These are phyloP conservation scores for Schwanniomyces polymorphus DNA, from an alignment of 805 yeast genomes.

Conservation along the genomic window DNA sequence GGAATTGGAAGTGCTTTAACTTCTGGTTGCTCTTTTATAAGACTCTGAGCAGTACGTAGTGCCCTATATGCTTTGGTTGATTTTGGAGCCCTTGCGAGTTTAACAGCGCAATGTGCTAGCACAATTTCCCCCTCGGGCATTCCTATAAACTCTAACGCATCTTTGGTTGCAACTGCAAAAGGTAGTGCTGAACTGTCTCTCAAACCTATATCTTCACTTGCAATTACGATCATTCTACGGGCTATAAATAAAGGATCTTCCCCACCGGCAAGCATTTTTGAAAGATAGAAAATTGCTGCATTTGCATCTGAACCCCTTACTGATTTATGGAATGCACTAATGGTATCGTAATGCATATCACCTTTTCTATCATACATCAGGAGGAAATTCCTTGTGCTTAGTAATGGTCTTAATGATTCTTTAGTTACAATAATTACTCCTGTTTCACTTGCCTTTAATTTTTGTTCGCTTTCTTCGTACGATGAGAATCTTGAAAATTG, in stretches of 20 bases:
- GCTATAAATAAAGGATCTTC: slow-evolving; percentile 91
- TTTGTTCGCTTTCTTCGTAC: slow-evolving; percentile 14
- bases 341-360: slow-evolving; percentile 91
- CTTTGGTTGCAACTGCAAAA: slow-evolving; percentile 81
- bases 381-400: slow-evolving; percentile 44
- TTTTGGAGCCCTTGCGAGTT: slow-evolving; percentile 81
- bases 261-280: slow-evolving; percentile 88
- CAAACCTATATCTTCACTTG: slow-evolving; percentile 91
- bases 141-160: slow-evolving; percentile 87
- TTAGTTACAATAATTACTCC: slow-evolving; percentile 42
- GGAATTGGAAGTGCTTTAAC: slow-evolving; percentile 68
- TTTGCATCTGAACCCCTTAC: slow-evolving; percentile 87
- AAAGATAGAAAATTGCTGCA: slow-evolving; percentile 86
- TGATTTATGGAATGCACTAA: slow-evolving; percentile 93
- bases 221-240: slow-evolving; percentile 89
- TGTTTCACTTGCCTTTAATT: slow-evolving; percentile 10
- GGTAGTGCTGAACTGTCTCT: slow-evolving; percentile 83
- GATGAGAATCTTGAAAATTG: slow-evolving; percentile 19
- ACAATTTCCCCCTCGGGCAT: slow-evolving; percentile 92
- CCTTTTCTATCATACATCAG: slow-evolving; percentile 82
- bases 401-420: slow-evolving; percentile 40
- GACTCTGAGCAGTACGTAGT: slow-evolving; percentile 62
- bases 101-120: slow-evolving; percentile 90
- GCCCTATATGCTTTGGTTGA: slow-evolving; percentile 86
- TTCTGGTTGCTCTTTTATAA: slow-evolving; percentile 57